These are phyloP conservation scores for Omphalea diandra DNA, from an alignment of 441 rosid species.

Conservation along the genomic window DNA sequence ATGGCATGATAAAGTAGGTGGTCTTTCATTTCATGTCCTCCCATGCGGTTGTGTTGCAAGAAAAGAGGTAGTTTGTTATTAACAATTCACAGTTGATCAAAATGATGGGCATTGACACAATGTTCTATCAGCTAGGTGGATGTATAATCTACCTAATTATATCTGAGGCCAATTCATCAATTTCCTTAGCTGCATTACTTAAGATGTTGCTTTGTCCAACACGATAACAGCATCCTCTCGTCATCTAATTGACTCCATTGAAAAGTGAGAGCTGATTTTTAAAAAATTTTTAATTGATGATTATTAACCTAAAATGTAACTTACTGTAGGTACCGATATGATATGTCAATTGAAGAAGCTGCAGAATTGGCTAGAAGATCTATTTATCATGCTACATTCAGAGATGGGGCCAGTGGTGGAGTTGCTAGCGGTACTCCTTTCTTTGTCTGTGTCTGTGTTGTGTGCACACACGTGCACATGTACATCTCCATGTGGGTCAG, in stretches of 20 bases:
- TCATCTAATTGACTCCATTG: neutral
- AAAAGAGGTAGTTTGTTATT: neutral
- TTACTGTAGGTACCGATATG: conserved; percentile 64
- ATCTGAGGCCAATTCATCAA: neutral
- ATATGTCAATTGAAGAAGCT: conserved; percentile 91
- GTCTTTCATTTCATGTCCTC: neutral
- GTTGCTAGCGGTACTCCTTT: conserved; percentile 87
- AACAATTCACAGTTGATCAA: neutral
- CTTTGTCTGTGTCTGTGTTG: neutral
- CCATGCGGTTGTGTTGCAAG: no score
- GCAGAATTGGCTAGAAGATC: conserved; percentile 94
- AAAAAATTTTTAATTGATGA: no score
- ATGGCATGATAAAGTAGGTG: neutral
- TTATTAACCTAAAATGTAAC: neutral
- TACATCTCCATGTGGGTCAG: neutral
- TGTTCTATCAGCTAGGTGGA: neutral
- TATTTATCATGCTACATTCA: conserved; percentile 97
- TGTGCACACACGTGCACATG: neutral
- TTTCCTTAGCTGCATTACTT: neutral
- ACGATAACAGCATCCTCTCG: neutral
- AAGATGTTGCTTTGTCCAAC: neutral
- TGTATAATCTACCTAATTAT: neutral
- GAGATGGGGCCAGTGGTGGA: conserved; percentile 99
- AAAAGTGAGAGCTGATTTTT: no score
- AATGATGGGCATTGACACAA: neutral